Percentiles rank a stretch among this genome's conserved stretches.
phyloP scores from a whole-genome alignment of 2,329 filamentous ascomycete genomes.

The Botrytis hyacinthi region DNA sequence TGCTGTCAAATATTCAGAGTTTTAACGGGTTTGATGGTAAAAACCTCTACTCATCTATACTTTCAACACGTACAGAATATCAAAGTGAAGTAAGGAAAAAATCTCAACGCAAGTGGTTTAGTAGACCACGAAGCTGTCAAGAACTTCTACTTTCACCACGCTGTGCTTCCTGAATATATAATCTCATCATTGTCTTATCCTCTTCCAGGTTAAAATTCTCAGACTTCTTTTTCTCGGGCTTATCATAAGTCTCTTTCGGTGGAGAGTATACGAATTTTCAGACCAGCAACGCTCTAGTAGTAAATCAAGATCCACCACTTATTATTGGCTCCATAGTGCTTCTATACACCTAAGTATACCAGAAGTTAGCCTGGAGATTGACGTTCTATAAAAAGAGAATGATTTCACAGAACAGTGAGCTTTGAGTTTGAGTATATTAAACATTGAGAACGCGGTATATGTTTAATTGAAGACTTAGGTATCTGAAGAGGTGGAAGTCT shows the following conservation, averaged over 20 bases:
- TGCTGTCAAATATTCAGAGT: not conserved
- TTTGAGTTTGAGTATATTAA: not conserved
- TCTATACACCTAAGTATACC: not conserved
- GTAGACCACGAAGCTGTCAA: not conserved
- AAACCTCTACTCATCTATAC: not conserved
- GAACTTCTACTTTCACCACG: not conserved
- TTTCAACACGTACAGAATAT: not conserved
- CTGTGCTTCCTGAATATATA: fast-evolving
- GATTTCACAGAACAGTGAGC: not conserved
- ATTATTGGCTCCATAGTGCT: not conserved
- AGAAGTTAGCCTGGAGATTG: not conserved
- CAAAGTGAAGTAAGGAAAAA: not conserved
- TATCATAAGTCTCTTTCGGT: not conserved
- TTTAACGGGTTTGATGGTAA: not conserved
- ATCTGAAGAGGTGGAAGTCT: fast-evolving
- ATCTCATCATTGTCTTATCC: fast-evolving
- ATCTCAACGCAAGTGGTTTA: not conserved
- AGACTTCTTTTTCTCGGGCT: not conserved
- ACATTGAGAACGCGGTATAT: fast-evolving
- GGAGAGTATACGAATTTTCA: not conserved
- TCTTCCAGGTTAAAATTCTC: not conserved
- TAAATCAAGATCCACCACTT: not conserved
- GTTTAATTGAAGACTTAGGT: not conserved
- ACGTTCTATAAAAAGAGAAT: not conserved
- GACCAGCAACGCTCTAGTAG: not conserved